Evolutionary conservation across 2,329 filamentous ascomycete species (phyloP), one percentile per base, ranked within the genome.

Genomic region (Rosellinia necatrix): DNA sequence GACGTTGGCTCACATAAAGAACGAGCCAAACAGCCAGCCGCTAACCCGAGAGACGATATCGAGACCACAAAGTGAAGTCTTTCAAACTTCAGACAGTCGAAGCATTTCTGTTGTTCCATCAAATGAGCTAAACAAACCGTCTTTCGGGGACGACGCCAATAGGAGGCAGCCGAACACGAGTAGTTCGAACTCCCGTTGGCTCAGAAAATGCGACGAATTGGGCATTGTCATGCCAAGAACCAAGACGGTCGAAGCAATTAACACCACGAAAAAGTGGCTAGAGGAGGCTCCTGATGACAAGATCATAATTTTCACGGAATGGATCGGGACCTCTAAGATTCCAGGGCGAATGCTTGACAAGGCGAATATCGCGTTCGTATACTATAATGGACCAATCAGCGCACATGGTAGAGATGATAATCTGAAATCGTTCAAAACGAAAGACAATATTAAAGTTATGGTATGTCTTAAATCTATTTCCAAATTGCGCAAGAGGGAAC

Each of bases 261-360:
- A 49, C 3, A 47, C 47, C 13, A 15, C 58, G 12, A n/a, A 21
- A 2, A n/a, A 10, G 2, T 57, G 53, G 56, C 53, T 38, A 35
- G 9, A 21, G 1, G 34, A 53, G 15, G 47, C 40, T 0, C 53
- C 57, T 1, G 22, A 49, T 2, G 61, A 61, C 50, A 55, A 59
- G 17, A 61, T 61, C 15, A 24, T 63, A 7, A 41, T 63, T n/a
- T 63, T 61, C 15, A 44, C 40, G 9, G 52, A 59, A 27, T 72
- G 49, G 40, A 58, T 72, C 3, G 56, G 56, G 10, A 67, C 72
- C 0, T 66, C 65, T 0, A 65, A 66, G 8, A 59, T 76, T 1
- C 19, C 78, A 0, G 77, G 76, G 0, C 65, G 69, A 0, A 68
- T 77, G 48, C 64, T 79, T 0, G 49, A 69, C 1, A 47, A 52